Conservation (phyloP, 371 early-diverging fungal genomes). For the Mucor irregularis region DNA sequence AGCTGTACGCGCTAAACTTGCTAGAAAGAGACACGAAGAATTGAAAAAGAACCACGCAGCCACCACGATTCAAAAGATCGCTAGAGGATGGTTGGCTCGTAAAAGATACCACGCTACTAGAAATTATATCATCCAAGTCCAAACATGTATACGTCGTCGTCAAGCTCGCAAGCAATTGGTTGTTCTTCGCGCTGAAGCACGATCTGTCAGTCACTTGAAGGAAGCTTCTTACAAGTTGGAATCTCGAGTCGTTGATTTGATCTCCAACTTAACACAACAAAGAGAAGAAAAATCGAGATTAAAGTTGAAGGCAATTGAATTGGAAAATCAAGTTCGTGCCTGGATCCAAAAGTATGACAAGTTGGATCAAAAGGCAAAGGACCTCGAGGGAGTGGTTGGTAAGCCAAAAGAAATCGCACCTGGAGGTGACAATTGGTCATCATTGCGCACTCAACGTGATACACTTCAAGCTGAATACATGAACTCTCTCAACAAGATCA, state of each 20-base stretch:
- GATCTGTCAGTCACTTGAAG: conserved; percentile 90
- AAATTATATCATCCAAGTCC: conserved; percentile 70
- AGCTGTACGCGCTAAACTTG: conserved; percentile 55
- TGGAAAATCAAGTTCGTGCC: conserved; percentile 66
- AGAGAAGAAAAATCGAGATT: conserved; percentile 71
- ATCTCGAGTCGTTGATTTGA: conserved; percentile 90
- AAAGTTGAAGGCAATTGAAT: conserved; percentile 51
- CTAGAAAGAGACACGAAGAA: conserved; percentile 50
- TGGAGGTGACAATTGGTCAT: conserved; percentile 49
- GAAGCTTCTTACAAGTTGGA: conserved; percentile 94
- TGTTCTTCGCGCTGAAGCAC: conserved; percentile 79
- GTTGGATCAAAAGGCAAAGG: conserved; percentile 53
- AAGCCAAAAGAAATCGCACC: conserved; percentile 40
- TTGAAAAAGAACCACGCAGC: conserved; percentile 69
- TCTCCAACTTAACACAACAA: conserved; percentile 73
- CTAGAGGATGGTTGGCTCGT: conserved; percentile 67
- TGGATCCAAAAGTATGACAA: conserved; percentile 77
- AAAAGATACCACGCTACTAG: conserved; percentile 52
- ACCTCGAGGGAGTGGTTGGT: conserved; percentile 47
- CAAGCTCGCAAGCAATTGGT: conserved; percentile 69
- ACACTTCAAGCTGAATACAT: conserved; percentile 48
- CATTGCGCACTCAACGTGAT: conserved; percentile 52
- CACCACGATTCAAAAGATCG: conserved; percentile 68
- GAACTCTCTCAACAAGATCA: conserved; percentile 50
- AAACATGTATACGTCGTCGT: conserved; percentile 80